Percentiles rank a stretch among this genome's conserved stretches.
phyloP scores from a whole-genome alignment of 2,329 filamentous ascomycete species.

The Talaromyces albobiverticillius region DNA sequence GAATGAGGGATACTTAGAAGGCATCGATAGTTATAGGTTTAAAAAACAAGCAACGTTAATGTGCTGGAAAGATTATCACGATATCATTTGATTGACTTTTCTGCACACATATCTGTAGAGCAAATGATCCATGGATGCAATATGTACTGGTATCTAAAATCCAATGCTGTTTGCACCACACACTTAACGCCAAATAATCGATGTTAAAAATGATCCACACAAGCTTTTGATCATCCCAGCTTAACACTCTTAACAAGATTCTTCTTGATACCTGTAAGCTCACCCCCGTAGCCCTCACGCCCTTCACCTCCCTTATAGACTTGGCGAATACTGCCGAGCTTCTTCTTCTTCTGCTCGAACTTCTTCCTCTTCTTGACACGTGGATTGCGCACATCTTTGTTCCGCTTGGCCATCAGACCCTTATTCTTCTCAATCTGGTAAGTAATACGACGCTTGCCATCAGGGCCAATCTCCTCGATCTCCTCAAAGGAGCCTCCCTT shows the following conservation, averaged over 20 bases:
- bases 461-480: slow-evolving; percentile 67
- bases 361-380: slow-evolving; percentile 97
- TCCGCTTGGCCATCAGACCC: slow-evolving; percentile 81
- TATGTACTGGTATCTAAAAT: slow-evolving; percentile 4
- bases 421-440: slow-evolving; percentile 98
- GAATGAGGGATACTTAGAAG: neutral
- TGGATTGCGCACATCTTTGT: slow-evolving; percentile 93
- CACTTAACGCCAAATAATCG: neutral
- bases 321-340: slow-evolving; percentile 80
- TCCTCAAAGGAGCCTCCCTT: slow-evolving; percentile 61
- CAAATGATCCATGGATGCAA: slow-evolving; percentile 3
- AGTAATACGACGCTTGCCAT: slow-evolving; percentile 88
- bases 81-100: neutral
- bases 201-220: neutral
- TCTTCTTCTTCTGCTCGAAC: slow-evolving; percentile 97
- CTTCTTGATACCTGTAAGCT: slow-evolving; percentile 92
- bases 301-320: slow-evolving; percentile 84
- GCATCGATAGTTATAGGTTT: neutral
- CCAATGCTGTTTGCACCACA: neutral
- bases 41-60: no score
- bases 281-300: slow-evolving; percentile 82
- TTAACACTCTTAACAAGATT: slow-evolving; percentile 91
- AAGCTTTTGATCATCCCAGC: slow-evolving; percentile 53
- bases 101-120: neutral
- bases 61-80: neutral